Percentiles rank a stretch among this genome's conserved stretches.
Evolutionary conservation across 352 stramenopile genomes (phyloP).

Genomic region (Elongisporangium anandrum): DNA sequence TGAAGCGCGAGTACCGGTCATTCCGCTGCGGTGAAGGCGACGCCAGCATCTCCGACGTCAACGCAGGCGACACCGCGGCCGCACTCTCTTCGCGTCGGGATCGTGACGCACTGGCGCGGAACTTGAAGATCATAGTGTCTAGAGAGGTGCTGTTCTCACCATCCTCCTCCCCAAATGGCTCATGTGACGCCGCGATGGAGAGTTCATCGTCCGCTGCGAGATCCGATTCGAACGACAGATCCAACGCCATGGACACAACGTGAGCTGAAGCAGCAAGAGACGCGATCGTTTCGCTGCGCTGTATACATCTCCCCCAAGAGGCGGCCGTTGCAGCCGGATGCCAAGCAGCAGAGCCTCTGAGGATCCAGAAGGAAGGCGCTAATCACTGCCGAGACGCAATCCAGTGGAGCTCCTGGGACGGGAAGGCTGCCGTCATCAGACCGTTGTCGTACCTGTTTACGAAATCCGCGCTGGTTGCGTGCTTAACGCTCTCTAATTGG

Average conservation of each 20-base stretch:
- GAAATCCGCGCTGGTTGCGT: no score
- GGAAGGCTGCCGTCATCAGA: no score
- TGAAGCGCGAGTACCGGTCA: no score
- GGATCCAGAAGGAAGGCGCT: no score
- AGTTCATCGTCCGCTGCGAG: slow-evolving; percentile 5
- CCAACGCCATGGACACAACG: slow-evolving; percentile 3
- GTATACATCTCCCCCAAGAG: no score
- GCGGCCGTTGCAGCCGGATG: neutral
- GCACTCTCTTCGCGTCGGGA: neutral
- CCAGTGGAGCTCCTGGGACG: no score
- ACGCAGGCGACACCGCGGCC: neutral
- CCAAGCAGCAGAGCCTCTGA: neutral
- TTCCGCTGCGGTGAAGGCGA: neutral
- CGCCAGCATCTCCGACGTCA: neutral
- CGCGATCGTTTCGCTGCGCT: no score
- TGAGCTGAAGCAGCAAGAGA: no score
- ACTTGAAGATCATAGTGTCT: slow-evolving; percentile 44
- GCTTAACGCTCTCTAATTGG: no score
- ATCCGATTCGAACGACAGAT: slow-evolving; percentile 24
- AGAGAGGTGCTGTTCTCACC: slow-evolving; percentile 23
- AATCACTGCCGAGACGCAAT: no score
- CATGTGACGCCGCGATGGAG: neutral
- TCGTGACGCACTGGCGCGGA: slow-evolving; percentile 27
- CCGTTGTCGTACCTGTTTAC: no score
- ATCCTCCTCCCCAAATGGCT: slow-evolving; percentile 1